Conservation (phyloP, 768 basidiomycete genomes). For the Phlegmacium glaucopus region DNA sequence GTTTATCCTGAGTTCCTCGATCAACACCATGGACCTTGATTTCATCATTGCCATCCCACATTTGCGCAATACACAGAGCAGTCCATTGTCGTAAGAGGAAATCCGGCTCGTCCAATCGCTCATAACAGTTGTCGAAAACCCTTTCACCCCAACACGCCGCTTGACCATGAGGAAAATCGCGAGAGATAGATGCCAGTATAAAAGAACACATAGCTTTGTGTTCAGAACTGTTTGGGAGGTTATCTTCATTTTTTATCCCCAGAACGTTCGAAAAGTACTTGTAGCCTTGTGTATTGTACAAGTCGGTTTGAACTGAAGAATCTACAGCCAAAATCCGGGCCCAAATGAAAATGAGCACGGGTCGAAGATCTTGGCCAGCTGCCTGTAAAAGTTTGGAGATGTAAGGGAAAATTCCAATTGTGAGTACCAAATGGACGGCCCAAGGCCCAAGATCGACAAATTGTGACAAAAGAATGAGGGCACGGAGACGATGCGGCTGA, state of each 20-base stretch:
- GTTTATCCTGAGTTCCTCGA: slow-evolving; percentile 74
- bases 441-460: slow-evolving; percentile 98
- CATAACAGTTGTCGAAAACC: slow-evolving; percentile 86
- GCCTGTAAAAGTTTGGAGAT: slow-evolving; percentile 96
- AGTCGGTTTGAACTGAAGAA: slow-evolving; percentile 84
- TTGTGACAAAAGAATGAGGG: slow-evolving; percentile 92
- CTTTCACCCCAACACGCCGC: slow-evolving; percentile 75
- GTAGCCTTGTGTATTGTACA: slow-evolving; percentile 80
- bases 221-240: slow-evolving; percentile 90
- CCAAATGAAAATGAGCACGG: slow-evolving; percentile 99
- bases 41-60: slow-evolving; percentile 93
- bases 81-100: slow-evolving; percentile 95
- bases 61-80: slow-evolving; percentile 87
- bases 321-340: slow-evolving; percentile 97
- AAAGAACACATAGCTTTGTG: slow-evolving; percentile 99
- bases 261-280: slow-evolving; percentile 84
- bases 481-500: slow-evolving; percentile 92
- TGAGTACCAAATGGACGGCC: slow-evolving; percentile 95
- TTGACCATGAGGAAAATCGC: slow-evolving; percentile 89
- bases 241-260: slow-evolving; percentile 59
- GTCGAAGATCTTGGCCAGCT: slow-evolving; percentile 91
- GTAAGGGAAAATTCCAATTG: slow-evolving; percentile 98
- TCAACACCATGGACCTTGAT: slow-evolving; percentile 83
- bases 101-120: slow-evolving; percentile 83
- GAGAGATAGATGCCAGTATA: slow-evolving; percentile 84